Conservation (phyloP, 1,284 basidiomycete genomes). For the Tilletia setariae region DNA sequence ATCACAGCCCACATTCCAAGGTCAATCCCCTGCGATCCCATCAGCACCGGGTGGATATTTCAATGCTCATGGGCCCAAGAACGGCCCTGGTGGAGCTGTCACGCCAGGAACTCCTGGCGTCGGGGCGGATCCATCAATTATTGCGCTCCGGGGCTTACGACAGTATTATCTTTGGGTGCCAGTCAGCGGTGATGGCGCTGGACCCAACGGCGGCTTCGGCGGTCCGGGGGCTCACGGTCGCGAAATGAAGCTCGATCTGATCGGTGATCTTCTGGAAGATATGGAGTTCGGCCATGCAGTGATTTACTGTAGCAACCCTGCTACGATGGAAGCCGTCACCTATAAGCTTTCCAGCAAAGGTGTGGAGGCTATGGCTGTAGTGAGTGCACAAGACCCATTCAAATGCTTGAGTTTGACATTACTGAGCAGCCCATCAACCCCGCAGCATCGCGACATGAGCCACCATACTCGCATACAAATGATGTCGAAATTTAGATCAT, state of each 20-base stretch:
- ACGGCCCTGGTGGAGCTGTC: constrained; percentile 67
- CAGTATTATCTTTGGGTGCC: constrained; percentile 50
- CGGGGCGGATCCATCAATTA: constrained; percentile 29
- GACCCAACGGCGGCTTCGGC: constrained; percentile 63
- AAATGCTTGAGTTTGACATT: constrained; percentile 15
- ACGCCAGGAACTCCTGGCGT: constrained; percentile 26
- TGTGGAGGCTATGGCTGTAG: constrained; percentile 76
- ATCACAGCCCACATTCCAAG: constrained; percentile 7
- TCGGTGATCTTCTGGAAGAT: constrained; percentile 88
- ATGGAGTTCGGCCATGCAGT: constrained; percentile 61
- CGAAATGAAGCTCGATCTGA: constrained; percentile 94
- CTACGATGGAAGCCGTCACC: constrained; percentile 53
- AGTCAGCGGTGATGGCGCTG: constrained; percentile 55
- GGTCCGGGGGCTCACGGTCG: constrained; percentile 82
- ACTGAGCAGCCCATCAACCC: too few relatives aligned
- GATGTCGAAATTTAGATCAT: constrained; percentile 72
- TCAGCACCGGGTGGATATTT: constrained; percentile 5
- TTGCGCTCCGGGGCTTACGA: constrained; percentile 36
- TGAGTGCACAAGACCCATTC: constrained; percentile 56
- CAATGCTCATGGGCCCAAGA: background rate
- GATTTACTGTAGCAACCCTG: constrained; percentile 48
- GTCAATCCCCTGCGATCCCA: background rate
- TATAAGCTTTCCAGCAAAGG: constrained; percentile 82
- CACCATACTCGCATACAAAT: constrained; percentile 73
- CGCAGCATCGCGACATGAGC: constrained; percentile 82